Percentiles rank a stretch among this genome's conserved stretches.
These are phyloP conservation scores for Chlorella sp. DNA, from an alignment of 139 green algal genomes.

Conservation along the genomic window DNA sequence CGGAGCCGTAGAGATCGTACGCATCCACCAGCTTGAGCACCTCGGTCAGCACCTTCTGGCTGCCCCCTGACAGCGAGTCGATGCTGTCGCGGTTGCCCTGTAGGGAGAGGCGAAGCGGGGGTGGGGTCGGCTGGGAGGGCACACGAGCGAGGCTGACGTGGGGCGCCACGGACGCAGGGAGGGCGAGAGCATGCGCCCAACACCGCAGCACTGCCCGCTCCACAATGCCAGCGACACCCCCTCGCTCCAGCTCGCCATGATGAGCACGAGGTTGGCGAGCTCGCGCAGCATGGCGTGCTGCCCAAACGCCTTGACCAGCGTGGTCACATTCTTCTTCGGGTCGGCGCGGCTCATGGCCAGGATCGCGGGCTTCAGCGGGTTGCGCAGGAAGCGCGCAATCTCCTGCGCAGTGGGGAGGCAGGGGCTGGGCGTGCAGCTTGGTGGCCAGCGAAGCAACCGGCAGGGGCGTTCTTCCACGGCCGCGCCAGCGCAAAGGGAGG, in stretches of 20 bases:
- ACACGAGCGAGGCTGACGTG: too few relatives aligned
- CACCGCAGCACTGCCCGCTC: too few relatives aligned
- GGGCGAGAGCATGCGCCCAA: too few relatives aligned
- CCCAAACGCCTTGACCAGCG: slow-evolving; percentile 86
- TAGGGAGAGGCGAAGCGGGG: too few relatives aligned
- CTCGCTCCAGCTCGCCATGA: slow-evolving; percentile 72
- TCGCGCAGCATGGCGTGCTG: slow-evolving; percentile 75
- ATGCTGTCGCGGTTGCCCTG: slow-evolving; percentile 90
- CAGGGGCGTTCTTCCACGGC: too few relatives aligned
- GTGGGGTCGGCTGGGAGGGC: too few relatives aligned
- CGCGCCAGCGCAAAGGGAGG: not conserved
- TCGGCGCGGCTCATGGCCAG: slow-evolving; percentile 93
- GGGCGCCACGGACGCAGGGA: too few relatives aligned
- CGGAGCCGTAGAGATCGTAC: slow-evolving; percentile 84
- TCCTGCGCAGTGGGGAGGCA: slow-evolving; percentile 22
- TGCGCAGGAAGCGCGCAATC: slow-evolving; percentile 85
- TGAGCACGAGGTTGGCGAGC: slow-evolving; percentile 93
- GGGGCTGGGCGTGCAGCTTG: too few relatives aligned
- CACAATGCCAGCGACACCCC: too few relatives aligned
- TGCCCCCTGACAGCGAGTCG: slow-evolving; percentile 78
- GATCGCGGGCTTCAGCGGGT: slow-evolving; percentile 92
- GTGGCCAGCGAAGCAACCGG: too few relatives aligned
- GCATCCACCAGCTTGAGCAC: slow-evolving; percentile 93
- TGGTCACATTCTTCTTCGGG: slow-evolving; percentile 97
- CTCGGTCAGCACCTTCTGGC: slow-evolving; percentile 73